Evolutionary conservation across 2,329 filamentous ascomycete species (phyloP).

Genomic region (Sarocladium strictum): DNA sequence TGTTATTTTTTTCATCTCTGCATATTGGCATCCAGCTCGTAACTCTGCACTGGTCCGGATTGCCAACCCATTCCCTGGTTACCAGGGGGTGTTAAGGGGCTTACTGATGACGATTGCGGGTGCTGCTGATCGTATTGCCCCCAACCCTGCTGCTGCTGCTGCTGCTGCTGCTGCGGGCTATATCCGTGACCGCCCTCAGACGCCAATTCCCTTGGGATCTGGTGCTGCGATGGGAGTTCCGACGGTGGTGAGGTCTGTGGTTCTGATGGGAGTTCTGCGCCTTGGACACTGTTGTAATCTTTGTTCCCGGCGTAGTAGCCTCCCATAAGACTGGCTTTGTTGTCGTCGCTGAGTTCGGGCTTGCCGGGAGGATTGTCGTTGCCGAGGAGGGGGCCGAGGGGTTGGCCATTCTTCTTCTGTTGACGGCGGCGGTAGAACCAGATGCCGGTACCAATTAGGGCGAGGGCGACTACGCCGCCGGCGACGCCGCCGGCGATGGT

Average conservation of each 20-base stretch:
- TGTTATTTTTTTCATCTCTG: not conserved
- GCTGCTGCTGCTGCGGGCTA: not conserved
- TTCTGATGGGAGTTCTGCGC: not conserved
- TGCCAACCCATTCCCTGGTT: slow-evolving; percentile 24
- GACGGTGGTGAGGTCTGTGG: not conserved
- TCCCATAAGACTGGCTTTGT: not conserved
- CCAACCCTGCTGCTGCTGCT: slow-evolving; percentile 9
- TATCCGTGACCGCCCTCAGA: not conserved
- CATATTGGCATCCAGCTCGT: slow-evolving; percentile 21
- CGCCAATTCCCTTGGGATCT: slow-evolving; percentile 4
- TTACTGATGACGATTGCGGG: slow-evolving; percentile 2
- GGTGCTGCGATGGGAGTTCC: not conserved
- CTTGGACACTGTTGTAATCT: not conserved
- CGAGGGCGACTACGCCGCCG: slow-evolving; percentile 19
- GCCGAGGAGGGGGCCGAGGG: slow-evolving; percentile 10
- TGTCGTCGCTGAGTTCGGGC: slow-evolving; percentile 21
- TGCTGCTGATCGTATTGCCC: not conserved
- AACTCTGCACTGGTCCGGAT: slow-evolving; percentile 28
- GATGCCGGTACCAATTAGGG: slow-evolving; percentile 23
- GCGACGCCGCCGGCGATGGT: slow-evolving; percentile 29
- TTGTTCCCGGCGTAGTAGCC: slow-evolving; percentile 10
- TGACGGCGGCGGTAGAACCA: slow-evolving; percentile 32
- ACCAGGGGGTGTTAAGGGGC: slow-evolving; percentile 13
- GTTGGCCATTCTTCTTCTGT: slow-evolving; percentile 15
- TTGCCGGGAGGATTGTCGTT: slow-evolving; percentile 21